Evolutionary conservation across 176 grass and related monocot species (phyloP).

Genomic region (Thalia dealbata): DNA sequence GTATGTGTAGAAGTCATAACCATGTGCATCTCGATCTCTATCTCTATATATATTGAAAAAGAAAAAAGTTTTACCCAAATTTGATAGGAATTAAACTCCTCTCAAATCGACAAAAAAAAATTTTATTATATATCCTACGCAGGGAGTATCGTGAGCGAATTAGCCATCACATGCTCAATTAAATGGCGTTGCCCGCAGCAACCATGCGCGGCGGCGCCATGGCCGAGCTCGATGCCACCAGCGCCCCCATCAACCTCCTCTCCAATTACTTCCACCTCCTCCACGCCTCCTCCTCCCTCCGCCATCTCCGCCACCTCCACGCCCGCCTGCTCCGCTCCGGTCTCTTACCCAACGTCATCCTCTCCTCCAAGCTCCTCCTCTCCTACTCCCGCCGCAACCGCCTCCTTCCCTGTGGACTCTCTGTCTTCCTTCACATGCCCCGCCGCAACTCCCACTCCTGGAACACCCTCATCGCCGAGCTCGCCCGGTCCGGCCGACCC

Average conservation of each 20-base stretch:
- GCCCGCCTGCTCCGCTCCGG: neutral
- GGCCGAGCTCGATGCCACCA: neutral
- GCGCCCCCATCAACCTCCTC: neutral
- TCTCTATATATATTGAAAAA: neutral
- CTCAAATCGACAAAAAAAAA: neutral
- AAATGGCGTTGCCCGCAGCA: neutral
- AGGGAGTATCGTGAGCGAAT: too few species aligned
- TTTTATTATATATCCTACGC: neutral
- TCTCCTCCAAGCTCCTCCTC: constrained; percentile 33
- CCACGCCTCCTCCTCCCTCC: constrained; percentile 2
- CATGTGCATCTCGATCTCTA: too few species aligned
- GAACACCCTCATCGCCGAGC: constrained; percentile 43
- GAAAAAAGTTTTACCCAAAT: neutral
- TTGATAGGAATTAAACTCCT: neutral
- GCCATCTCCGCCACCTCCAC: neutral
- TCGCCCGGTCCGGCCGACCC: constrained; percentile 35
- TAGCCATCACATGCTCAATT: neutral
- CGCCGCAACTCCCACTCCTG: constrained; percentile 26
- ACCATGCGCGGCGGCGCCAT: neutral
- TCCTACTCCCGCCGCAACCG: constrained; percentile 30
- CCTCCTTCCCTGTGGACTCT: constrained; percentile 7
- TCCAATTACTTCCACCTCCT: constrained; percentile 5
- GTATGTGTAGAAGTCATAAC: too few species aligned
- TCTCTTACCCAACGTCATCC: constrained; percentile 3
- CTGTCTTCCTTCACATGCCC: constrained; percentile 23